Base-by-base conservation (phyloP, 345 rosid species). In the Citrus hindsii region DNA sequence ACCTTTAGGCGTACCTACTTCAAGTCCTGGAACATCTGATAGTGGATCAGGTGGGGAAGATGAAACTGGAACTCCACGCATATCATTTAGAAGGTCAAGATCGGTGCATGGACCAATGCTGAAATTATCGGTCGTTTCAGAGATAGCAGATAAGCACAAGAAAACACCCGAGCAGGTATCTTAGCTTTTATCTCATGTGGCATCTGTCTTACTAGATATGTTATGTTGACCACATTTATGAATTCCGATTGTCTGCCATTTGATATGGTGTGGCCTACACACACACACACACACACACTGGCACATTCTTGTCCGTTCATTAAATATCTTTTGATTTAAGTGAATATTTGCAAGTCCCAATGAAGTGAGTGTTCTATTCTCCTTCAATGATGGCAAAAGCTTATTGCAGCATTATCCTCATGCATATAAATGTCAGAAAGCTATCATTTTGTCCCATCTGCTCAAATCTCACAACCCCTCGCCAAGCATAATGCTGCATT, bases 31-130 rank as follows among this genome's bases (percentile, higher is more conserved):
- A 77, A 77, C 84, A 67, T 84, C 87, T 71, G 92, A 89, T 74
- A 84, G 90, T 9, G 92, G 92, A 77, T 89, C 92, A 13, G 89
- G 89, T 7, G 86, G 85, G 42, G 92, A 89, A 85, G 90, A 89
- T 66, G 92, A 89, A 79, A 86, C 90, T 73, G 92, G 89, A 73
- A 89, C 92, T 79, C 92, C 92, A 75, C 90, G 89, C 60, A 84
- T 89, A 69, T 82, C 88, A 66, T 89, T 89, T 77, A 85, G 89
- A 77, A 89, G 92, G 85, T 89, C 92, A 68, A 79, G 89, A 84
- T 89, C 92, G 6, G 92, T 87, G 12, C 92, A 89, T 76, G 92
- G 90, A 56, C 92, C 92, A 19, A 89, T 89, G 92, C 85, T 89
- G 68, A 89, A 89, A 83, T 80, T 89, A 83, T 87, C 90, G 7